phyloP scores from a whole-genome alignment of 257 asterid genomes.

The Solanum boliviense region DNA sequence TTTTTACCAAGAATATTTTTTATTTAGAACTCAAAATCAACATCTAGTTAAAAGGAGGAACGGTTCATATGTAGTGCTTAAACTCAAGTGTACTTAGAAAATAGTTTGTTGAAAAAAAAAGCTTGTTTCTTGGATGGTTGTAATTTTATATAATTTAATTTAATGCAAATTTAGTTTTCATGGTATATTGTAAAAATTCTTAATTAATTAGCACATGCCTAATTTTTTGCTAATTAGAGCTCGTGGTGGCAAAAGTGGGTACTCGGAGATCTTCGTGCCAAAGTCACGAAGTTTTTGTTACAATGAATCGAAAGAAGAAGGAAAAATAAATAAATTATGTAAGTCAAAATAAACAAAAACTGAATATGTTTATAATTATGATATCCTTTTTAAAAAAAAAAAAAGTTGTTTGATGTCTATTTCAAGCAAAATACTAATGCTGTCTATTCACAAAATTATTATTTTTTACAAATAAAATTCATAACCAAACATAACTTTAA shows the following conservation, averaged over 20 bases:
- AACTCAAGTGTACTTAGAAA: too few species aligned
- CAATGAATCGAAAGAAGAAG: not conserved
- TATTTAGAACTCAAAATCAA: not conserved
- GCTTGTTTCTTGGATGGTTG: not conserved
- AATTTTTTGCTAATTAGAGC: not conserved
- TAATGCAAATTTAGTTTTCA: not conserved
- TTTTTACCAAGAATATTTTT: not conserved
- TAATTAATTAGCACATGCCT: not conserved
- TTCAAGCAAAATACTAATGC: not conserved
- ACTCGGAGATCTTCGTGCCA: not conserved
- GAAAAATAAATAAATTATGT: not conserved
- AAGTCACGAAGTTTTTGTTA: not conserved
- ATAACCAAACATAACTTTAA: not conserved
- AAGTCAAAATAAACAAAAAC: not conserved
- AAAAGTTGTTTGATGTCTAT: not conserved
- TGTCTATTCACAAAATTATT: not conserved
- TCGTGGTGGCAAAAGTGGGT: not conserved
- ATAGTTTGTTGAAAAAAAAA: too few species aligned
- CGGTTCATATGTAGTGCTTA: too few species aligned
- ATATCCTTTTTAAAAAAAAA: too few species aligned
- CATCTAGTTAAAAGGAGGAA: not conserved
- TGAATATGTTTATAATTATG: not conserved
- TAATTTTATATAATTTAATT: too few species aligned
- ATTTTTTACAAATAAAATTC: not conserved
- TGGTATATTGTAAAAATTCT: not conserved